Evolutionary conservation across 768 basidiomycete species (phyloP).

Genomic region (Bullera alba): DNA sequence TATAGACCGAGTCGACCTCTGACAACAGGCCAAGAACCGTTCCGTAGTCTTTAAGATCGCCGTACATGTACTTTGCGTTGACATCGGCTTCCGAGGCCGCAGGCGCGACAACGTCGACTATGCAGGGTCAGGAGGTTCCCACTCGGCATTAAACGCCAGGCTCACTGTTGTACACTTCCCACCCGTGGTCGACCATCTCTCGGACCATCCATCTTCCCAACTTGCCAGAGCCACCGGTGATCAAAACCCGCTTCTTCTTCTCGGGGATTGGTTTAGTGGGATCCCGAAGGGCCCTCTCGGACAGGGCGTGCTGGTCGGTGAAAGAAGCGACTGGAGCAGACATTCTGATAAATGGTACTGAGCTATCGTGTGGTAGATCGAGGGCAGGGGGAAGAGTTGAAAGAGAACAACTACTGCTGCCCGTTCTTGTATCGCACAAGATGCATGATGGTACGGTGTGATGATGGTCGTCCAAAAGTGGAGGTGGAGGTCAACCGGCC

Average conservation of each 20-base stretch:
- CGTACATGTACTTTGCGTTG: constrained; percentile 19
- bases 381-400: too few relatives aligned
- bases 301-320: constrained; percentile 14
- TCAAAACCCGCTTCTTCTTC: constrained; percentile 28
- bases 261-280: constrained; percentile 7
- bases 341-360: constrained; percentile 1
- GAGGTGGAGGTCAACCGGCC: too few relatives aligned
- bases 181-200: constrained; percentile 38
- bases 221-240: constrained; percentile 33
- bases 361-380: too few relatives aligned
- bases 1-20: constrained; percentile 26
- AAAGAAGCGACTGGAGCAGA: constrained; percentile 16
- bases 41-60: constrained; percentile 40
- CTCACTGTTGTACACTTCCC: constrained; percentile 34
- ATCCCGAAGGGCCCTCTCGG: constrained; percentile 21
- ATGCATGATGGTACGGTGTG: too few relatives aligned
- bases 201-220: constrained; percentile 35
- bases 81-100: constrained; percentile 22
- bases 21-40: constrained; percentile 32
- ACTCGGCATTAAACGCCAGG: background rate
- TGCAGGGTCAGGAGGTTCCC: background rate
- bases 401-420: too few relatives aligned
- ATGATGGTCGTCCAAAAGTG: too few relatives aligned
- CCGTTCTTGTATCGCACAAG: too few relatives aligned
- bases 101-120: constrained; percentile 27